Percentiles rank a stretch among this genome's conserved stretches.
phyloP scores from a whole-genome alignment of 2,329 filamentous ascomycete genomes.

The Colletotrichum tropicale region DNA sequence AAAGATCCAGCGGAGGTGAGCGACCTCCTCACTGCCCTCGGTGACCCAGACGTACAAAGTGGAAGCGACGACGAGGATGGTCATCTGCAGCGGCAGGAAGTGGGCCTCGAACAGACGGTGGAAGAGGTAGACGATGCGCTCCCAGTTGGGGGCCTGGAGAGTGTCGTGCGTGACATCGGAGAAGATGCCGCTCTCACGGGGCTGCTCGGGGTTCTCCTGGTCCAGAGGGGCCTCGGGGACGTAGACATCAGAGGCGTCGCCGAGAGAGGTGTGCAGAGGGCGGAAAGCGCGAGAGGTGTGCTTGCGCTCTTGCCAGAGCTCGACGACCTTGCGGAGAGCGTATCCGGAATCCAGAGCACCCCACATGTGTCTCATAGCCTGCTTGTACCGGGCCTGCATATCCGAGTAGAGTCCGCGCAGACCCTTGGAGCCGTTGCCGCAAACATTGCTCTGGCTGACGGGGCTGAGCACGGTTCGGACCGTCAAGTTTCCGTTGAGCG shows the following conservation, averaged over 20 bases:
- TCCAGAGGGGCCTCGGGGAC: constrained; percentile 50
- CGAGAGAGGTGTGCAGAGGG: constrained; percentile 58
- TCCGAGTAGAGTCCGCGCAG: constrained; percentile 60
- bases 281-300: constrained; percentile 59
- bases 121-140: constrained; percentile 61
- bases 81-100: constrained; percentile 72
- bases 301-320: constrained; percentile 62
- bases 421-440: constrained; percentile 59
- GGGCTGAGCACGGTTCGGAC: constrained; percentile 69
- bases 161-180: constrained; percentile 58
- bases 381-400: constrained; percentile 70
- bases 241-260: constrained; percentile 50
- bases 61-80: constrained; percentile 66
- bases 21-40: constrained; percentile 53
- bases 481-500: constrained; percentile 71
- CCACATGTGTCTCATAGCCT: constrained; percentile 79
- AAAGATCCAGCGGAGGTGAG: constrained; percentile 64
- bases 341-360: constrained; percentile 73
- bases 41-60: constrained; percentile 63
- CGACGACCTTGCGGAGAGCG: constrained; percentile 61
- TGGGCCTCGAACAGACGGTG: constrained; percentile 77
- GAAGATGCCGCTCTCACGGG: constrained; percentile 56
- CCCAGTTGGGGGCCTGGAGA: constrained; percentile 56
- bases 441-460: constrained; percentile 76
- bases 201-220: constrained; percentile 41